phyloP scores from a whole-genome alignment of 1,139 yeast species.

The Yamadazyma atlantica region DNA sequence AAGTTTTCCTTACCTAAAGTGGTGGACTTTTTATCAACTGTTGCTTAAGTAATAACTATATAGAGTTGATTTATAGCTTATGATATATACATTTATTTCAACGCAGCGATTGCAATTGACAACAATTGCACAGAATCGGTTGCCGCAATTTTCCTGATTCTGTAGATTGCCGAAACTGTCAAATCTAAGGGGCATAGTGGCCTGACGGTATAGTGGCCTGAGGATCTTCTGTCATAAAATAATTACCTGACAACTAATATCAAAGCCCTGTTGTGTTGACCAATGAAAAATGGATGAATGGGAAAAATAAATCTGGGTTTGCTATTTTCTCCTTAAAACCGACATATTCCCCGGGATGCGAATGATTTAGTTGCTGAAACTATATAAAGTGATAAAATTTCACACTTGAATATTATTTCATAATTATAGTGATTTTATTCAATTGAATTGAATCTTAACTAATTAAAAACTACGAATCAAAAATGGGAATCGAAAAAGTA shows the following conservation, averaged over 20 bases:
- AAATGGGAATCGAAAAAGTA: constrained; percentile 47
- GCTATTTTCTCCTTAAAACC: constrained; percentile 2
- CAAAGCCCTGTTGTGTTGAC: too few relatives aligned
- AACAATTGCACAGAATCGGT: too few relatives aligned
- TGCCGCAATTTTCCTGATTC: not conserved
- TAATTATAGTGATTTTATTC: too few relatives aligned
- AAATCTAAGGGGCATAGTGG: not conserved
- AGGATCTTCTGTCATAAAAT: too few relatives aligned
- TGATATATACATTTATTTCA: too few relatives aligned
- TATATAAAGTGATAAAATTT: not conserved
- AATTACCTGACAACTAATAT: too few relatives aligned
- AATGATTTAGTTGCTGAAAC: not conserved
- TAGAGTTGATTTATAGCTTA: too few relatives aligned
- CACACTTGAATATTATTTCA: too few relatives aligned
- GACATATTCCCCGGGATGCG: constrained; percentile 1
- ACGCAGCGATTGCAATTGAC: too few relatives aligned
- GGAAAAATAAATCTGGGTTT: not conserved
- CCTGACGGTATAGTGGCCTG: not conserved
- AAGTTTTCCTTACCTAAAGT: constrained; percentile 22
- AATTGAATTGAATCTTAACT: not conserved
- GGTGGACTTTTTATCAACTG: constrained; percentile 10
- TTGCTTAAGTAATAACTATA: not conserved
- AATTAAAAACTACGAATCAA: too few relatives aligned
- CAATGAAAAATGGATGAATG: not conserved
- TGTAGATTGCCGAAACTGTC: not conserved